Evolutionary conservation across 2,329 filamentous ascomycete genomes (phyloP).

Genomic region (Paecilomyces niveus): DNA sequence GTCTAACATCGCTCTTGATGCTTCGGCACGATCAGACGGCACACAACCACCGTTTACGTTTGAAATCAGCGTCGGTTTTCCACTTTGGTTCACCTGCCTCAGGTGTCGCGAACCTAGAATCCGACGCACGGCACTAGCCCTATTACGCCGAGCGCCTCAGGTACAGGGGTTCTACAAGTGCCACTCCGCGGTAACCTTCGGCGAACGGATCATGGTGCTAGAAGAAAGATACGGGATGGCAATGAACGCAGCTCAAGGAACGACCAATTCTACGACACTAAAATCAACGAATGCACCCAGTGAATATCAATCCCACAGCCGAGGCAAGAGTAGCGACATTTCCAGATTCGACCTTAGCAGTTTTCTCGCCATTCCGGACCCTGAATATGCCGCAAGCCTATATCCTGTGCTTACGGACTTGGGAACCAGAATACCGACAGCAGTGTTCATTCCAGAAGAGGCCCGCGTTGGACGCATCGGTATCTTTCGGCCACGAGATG

Average conservation of each 20-base stretch:
- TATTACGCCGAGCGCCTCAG: conserved; percentile 16
- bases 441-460: conserved; percentile 13
- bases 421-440: neutral
- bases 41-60: conserved; percentile 24
- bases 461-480: conserved; percentile 19
- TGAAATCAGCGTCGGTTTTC: conserved; percentile 20
- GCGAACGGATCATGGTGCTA: conserved; percentile 19
- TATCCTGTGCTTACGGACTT: no score
- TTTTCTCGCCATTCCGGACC: no score
- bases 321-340: no score
- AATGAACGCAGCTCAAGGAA: neutral
- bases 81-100: conserved; percentile 24
- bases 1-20: conserved; percentile 9
- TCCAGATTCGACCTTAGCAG: no score
- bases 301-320: no score
- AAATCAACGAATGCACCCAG: neutral
- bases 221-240: conserved; percentile 18
- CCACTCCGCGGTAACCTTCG: conserved; percentile 9
- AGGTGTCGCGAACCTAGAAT: conserved; percentile 24
- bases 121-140: conserved; percentile 20
- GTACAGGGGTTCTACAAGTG: conserved; percentile 23
- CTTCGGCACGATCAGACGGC: conserved; percentile 13
- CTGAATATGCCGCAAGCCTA: no score
- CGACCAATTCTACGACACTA: neutral
- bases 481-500: conserved; percentile 15